These are phyloP conservation scores for Euphorbia pulcherrima DNA, from an alignment of 345 rosid genomes.

Conservation along the genomic window DNA sequence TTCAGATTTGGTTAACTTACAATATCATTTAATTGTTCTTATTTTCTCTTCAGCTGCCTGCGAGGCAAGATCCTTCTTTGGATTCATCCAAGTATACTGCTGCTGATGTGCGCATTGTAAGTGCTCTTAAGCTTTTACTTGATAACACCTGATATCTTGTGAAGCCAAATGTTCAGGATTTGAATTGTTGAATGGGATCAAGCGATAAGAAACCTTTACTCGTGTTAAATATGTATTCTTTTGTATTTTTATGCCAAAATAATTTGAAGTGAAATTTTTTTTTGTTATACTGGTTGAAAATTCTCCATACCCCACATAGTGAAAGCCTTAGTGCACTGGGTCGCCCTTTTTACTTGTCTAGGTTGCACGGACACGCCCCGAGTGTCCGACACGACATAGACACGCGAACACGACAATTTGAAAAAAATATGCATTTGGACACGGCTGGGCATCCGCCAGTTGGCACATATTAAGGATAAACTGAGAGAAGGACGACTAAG, in stretches of 20 bases:
- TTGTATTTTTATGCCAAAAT: not conserved
- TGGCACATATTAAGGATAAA: too few relatives aligned
- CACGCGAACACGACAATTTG: too few relatives aligned
- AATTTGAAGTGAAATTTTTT: not conserved
- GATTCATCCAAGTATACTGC: slow-evolving; percentile 91
- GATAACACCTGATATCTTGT: not conserved
- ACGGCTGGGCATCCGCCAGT: too few relatives aligned
- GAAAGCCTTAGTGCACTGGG: too few relatives aligned
- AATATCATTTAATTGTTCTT: not conserved
- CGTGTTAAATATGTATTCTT: not conserved
- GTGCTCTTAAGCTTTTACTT: slow-evolving; percentile 23
- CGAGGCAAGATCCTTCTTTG: slow-evolving; percentile 65
- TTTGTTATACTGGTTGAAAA: too few relatives aligned
- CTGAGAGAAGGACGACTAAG: too few relatives aligned
- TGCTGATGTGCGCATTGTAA: slow-evolving; percentile 95
- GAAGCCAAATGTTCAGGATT: not conserved
- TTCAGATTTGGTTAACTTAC: not conserved
- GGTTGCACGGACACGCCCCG: too few relatives aligned
- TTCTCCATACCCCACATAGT: too few relatives aligned
- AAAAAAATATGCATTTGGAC: too few relatives aligned
- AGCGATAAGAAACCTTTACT: not conserved
- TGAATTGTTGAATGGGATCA: not conserved
- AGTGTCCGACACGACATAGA: too few relatives aligned
- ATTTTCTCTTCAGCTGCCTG: slow-evolving; percentile 55
- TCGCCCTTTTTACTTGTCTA: too few relatives aligned